Evolutionary conservation across 2,329 filamentous ascomycete species (phyloP).

Genomic region (Talaromyces sp.): DNA sequence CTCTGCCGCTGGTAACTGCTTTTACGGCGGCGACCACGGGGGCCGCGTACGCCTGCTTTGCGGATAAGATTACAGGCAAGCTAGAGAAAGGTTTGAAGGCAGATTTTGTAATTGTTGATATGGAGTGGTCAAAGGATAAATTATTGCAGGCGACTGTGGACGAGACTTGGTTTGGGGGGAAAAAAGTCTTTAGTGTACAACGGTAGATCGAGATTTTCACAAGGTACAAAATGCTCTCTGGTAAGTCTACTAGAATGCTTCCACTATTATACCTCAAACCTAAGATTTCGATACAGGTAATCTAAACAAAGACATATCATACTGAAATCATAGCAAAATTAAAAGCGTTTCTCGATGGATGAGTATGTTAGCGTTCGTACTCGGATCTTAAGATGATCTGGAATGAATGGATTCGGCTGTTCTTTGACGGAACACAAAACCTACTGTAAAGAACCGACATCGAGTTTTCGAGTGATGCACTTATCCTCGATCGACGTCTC

Average conservation of each 20-base stretch:
- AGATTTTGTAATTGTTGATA: conserved; percentile 47
- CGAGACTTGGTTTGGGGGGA: conserved; percentile 48
- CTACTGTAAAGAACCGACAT: background rate
- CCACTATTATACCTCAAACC: background rate
- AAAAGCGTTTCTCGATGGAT: background rate
- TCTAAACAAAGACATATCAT: background rate
- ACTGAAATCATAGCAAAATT: no score
- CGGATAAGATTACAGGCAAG: conserved; percentile 42
- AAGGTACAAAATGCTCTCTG: background rate
- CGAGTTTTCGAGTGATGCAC: background rate
- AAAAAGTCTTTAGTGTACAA: conserved; percentile 26
- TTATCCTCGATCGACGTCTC: background rate
- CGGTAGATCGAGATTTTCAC: background rate
- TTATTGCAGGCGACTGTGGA: conserved; percentile 41
- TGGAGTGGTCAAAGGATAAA: conserved; percentile 40
- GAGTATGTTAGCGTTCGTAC: background rate
- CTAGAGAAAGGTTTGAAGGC: conserved; percentile 40
- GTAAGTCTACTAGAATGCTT: background rate
- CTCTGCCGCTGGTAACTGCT: conserved; percentile 41
- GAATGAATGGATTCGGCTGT: background rate
- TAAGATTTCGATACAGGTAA: background rate
- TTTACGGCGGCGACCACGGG: conserved; percentile 45
- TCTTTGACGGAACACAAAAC: background rate
- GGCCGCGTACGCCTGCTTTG: conserved; percentile 47
- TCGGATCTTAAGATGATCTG: background rate